Conservation (phyloP, 257 asterid species). For the Galeopsis tetrahit region DNA sequence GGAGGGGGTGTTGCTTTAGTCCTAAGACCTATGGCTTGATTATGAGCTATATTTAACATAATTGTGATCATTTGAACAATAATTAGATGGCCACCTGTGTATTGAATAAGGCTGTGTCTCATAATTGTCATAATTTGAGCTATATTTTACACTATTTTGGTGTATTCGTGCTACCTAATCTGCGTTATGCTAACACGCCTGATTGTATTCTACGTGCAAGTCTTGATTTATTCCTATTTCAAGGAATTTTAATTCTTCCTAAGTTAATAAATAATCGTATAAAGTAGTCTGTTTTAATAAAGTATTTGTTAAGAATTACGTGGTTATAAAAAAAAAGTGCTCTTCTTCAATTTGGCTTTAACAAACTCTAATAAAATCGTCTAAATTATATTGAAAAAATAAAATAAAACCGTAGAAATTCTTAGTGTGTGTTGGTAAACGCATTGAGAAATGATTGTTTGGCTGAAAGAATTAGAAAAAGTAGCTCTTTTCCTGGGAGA, state of each 20-base stretch:
- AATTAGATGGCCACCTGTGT: neutral
- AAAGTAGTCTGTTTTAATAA: neutral
- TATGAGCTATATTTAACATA: neutral
- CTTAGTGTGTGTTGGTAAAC: neutral
- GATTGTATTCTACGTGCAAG: neutral
- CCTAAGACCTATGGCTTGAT: neutral
- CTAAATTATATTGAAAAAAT: neutral
- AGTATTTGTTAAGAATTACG: conserved; percentile 18
- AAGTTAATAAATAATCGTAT: too few species aligned
- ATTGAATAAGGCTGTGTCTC: neutral
- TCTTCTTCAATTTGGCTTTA: neutral
- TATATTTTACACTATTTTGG: neutral
- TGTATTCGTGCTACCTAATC: neutral
- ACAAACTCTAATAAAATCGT: neutral
- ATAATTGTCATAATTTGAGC: neutral
- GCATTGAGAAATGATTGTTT: neutral
- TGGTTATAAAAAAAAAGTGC: neutral
- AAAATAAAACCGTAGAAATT: neutral
- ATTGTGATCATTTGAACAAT: neutral
- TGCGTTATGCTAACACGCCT: neutral
- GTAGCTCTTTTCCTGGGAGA: neutral
- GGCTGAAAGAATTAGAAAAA: neutral
- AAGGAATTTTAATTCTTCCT: neutral
- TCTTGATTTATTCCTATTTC: neutral
- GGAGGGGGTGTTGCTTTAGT: too few species aligned